Evolutionary conservation across 371 early-diverging fungal genomes (phyloP).

Genomic region (Globomyces sp.): DNA sequence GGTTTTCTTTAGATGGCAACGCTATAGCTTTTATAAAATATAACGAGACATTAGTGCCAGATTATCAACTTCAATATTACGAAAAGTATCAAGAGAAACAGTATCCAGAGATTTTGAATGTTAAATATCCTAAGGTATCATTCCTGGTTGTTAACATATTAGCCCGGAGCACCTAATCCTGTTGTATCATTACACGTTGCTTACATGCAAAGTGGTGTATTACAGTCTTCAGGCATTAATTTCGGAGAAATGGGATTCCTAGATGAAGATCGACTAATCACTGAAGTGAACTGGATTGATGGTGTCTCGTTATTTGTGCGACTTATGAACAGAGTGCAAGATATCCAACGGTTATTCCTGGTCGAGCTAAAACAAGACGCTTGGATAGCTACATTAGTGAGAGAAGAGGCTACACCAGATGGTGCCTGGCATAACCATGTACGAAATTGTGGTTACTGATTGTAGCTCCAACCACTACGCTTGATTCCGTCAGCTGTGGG

Average conservation of each 20-base stretch:
- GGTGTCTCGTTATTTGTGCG: conserved; percentile 70
- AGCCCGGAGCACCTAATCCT: conserved; percentile 84
- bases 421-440: conserved; percentile 41
- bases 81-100: conserved; percentile 24
- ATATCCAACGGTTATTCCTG: conserved; percentile 65
- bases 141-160: no score
- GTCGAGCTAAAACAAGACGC: conserved; percentile 23
- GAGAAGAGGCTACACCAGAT: conserved; percentile 39
- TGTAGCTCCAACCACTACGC: conserved; percentile 26
- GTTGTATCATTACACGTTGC: conserved; percentile 69
- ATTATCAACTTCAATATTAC: conserved; percentile 65
- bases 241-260: conserved; percentile 36
- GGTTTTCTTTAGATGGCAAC: conserved; percentile 89
- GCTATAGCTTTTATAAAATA: conserved; percentile 81
- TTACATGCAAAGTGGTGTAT: conserved; percentile 40
- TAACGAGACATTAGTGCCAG: conserved; percentile 81
- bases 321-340: conserved; percentile 88
- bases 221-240: conserved; percentile 26
- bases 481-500: conserved; percentile 33
- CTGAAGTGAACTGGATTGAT: conserved; percentile 77
- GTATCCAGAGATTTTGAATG: conserved; percentile 70
- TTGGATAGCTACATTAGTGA: conserved; percentile 37
- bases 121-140: conserved; percentile 78
- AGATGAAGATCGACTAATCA: conserved; percentile 71
- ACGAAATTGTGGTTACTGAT: no score